A percentile compares a stretch with the other conserved stretches of the same genome.
These are phyloP conservation scores for Glycyrrhiza uralensis DNA, from an alignment of 306 rosid genomes.

Conservation along the genomic window DNA sequence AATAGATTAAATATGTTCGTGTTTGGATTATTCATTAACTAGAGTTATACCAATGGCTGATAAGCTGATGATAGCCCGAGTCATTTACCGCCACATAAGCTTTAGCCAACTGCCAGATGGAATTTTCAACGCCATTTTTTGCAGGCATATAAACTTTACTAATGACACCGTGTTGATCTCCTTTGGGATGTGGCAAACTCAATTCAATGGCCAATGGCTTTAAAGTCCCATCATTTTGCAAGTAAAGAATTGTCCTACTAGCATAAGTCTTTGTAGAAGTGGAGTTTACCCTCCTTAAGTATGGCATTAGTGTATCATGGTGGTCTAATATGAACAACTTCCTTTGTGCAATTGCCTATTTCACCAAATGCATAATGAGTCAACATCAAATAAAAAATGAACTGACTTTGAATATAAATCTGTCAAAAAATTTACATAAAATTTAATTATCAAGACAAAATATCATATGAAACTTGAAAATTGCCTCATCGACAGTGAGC, in stretches of 20 bases:
- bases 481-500: slow-evolving; percentile 57
- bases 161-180: slow-evolving; percentile 51
- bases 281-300: slow-evolving; percentile 55
- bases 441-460: neutral
- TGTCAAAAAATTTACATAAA: neutral
- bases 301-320: slow-evolving; percentile 74
- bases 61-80: slow-evolving; percentile 72
- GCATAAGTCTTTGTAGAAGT: slow-evolving; percentile 64
- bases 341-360: slow-evolving; percentile 56
- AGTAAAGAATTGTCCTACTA: slow-evolving; percentile 62
- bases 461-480: neutral
- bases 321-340: slow-evolving; percentile 68
- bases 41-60: slow-evolving; percentile 76
- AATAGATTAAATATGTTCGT: neutral
- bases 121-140: slow-evolving; percentile 47
- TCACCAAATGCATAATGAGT: slow-evolving; percentile 13
- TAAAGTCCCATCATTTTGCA: slow-evolving; percentile 67
- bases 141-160: slow-evolving; percentile 60
- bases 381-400: neutral
- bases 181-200: slow-evolving; percentile 63
- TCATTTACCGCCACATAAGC: slow-evolving; percentile 71
- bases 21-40: too few species aligned
- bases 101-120: slow-evolving; percentile 78
- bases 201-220: slow-evolving; percentile 76
- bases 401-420: neutral